Base-by-base conservation (phyloP, 1,139 yeast species). In the Blastobotrys buckinghamii region DNA sequence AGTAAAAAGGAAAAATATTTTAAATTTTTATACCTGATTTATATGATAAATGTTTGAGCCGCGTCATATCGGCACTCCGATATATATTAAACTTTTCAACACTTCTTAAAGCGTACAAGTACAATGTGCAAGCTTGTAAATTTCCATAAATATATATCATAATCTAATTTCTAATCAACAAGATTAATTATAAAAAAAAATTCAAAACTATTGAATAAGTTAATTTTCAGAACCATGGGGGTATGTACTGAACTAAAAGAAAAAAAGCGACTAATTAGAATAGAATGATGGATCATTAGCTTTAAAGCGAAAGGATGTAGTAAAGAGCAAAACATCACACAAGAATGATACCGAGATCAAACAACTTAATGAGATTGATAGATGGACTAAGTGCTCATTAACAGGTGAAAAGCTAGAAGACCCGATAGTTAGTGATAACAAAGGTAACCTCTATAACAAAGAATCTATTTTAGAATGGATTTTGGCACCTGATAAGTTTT, bases 351-450 rank as follows among this genome's bases (percentile, higher is more conserved):
- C 49, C 5, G 12, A 15, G 64, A 55, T 48, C 51, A 53, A 49
- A 52, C 59, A 63, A 49, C 55, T 56, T 42, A 59, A 59, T 40
- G 53, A 56, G 19, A 54, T 47, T n/a, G 65, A 61, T 39, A 48
- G 58, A 36, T 72, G 82, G 78, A 61, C 70, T 46, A 62, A 63
- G 6, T 79, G 84, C 53, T 60, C 67, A 3, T 55, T 80, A 19
- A 67, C 76, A 1, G 70, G 70, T 2, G 64, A 65, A 20, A 63
- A 61, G 10, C 65, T 79, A 19, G 58, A 53, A 9, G 63, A 61
- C 6, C 86, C 83, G 0, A 69, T 87, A 2, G 86, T 84, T 6
- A 78, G 89, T 29, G 96, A 88, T 65, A 83, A 73, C 61, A 69
- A 69, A 51, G 97, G 97, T 0, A 64, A 71, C 33, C 59, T 89